These are phyloP conservation scores for Phytophthora syringae DNA, from an alignment of 352 stramenopile genomes.

Conservation along the genomic window DNA sequence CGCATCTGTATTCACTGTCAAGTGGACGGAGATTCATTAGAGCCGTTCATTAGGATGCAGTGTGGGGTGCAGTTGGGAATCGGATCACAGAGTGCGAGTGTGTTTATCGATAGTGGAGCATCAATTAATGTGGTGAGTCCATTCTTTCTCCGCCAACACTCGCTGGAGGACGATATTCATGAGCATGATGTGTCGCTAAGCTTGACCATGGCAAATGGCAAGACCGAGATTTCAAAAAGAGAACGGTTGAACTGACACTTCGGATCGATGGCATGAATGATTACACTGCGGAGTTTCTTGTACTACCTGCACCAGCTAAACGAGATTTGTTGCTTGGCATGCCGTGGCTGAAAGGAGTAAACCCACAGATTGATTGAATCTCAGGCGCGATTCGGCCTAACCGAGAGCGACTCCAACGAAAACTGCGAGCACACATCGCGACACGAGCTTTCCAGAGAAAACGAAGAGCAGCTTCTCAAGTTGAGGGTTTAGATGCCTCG, in stretches of 20 bases:
- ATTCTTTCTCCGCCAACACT: background rate
- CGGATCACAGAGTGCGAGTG: background rate
- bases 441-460: background rate
- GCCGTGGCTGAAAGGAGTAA: conserved; percentile 1
- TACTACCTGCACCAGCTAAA: conserved; percentile 1
- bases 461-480: background rate
- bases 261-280: background rate
- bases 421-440: background rate
- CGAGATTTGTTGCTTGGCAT: conserved; percentile 9
- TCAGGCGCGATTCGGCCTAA: background rate
- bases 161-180: background rate
- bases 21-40: background rate
- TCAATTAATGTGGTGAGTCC: conserved; percentile 14
- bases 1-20: conserved; percentile 7
- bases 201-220: conserved; percentile 6
- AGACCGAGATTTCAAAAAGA: conserved; percentile 1
- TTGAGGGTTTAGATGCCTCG: background rate
- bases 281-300: conserved; percentile 3
- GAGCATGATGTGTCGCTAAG: background rate
- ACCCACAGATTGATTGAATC: conserved; percentile 1
- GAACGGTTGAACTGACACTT: conserved; percentile 3
- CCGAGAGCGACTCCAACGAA: background rate
- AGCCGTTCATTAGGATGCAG: conserved; percentile 3
- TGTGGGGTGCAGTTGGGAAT: too few relatives aligned
- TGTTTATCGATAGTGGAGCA: conserved; percentile 15